Conservation (phyloP, 306 rosid species). For the Heteromeles arbutifolia region DNA sequence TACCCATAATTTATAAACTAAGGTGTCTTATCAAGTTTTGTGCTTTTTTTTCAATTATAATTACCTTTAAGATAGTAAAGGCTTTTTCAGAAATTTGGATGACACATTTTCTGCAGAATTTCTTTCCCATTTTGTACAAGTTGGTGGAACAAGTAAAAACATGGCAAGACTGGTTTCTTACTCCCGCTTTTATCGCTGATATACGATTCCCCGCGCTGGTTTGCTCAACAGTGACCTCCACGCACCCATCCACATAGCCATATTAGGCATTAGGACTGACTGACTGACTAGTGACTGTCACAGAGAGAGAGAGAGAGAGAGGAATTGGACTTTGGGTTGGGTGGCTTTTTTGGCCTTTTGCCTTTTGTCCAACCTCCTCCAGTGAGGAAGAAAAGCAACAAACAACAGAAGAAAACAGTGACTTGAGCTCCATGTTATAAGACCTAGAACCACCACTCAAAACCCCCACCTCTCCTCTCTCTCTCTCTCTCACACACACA, state of each 20-base stretch:
- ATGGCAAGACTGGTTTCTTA: constrained; percentile 13
- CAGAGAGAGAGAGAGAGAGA: not conserved
- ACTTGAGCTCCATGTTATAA: constrained; percentile 37
- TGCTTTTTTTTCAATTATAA: not conserved
- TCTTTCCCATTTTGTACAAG: not conserved
- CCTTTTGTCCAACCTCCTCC: constrained; percentile 35
- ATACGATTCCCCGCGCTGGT: constrained; percentile 25
- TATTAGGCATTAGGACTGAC: constrained; percentile 2
- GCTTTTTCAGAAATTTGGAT: not conserved
- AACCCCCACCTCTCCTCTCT: constrained; percentile 25
- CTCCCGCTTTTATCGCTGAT: constrained; percentile 45
- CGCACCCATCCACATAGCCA: not conserved
- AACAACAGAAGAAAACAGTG: constrained; percentile 27
- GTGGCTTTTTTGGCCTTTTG: constrained; percentile 35
- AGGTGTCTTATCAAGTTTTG: not conserved
- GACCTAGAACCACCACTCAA: constrained; percentile 23
- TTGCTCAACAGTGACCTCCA: not conserved
- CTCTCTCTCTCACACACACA: not conserved
- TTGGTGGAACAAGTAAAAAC: constrained; percentile 10
- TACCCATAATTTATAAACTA: not conserved
- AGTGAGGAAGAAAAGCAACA: constrained; percentile 17
- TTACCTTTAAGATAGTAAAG: not conserved
- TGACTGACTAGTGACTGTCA: not conserved
- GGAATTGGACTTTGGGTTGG: constrained; percentile 15
- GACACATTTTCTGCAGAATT: not conserved